Evolutionary conservation across 768 basidiomycete genomes (phyloP).

Genomic region (Mycena venus): DNA sequence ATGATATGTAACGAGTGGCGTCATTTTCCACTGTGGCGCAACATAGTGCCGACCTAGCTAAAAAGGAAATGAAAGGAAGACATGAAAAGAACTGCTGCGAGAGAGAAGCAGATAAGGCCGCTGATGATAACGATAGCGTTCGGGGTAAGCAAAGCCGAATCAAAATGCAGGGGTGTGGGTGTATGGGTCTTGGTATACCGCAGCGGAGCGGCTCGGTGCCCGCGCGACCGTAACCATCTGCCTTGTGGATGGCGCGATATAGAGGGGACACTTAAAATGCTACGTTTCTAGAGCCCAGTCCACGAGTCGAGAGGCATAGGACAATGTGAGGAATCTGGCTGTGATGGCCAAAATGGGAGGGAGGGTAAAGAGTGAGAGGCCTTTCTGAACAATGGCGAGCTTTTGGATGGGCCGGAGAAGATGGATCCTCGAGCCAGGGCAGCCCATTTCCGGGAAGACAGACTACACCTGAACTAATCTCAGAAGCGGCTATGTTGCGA

Average conservation of each 20-base stretch:
- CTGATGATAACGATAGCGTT: background rate
- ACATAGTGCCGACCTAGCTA: too few relatives aligned
- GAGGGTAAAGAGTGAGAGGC: background rate
- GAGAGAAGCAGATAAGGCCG: background rate
- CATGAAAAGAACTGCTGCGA: background rate
- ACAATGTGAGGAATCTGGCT: conserved; percentile 1
- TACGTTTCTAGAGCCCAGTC: background rate
- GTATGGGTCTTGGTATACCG: background rate
- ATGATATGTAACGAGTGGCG: too few relatives aligned
- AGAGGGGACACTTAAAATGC: background rate
- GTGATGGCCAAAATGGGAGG: background rate
- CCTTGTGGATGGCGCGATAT: background rate
- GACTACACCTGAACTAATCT: background rate
- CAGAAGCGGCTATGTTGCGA: background rate
- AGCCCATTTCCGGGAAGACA: background rate
- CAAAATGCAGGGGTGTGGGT: background rate
- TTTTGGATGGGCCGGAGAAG: background rate
- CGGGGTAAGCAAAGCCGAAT: background rate
- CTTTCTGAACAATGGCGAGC: background rate
- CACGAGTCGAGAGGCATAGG: background rate
- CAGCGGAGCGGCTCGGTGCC: background rate
- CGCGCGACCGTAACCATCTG: background rate
- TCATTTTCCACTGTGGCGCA: too few relatives aligned
- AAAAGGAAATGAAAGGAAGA: too few relatives aligned
- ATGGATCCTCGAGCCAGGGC: too few relatives aligned